These are phyloP conservation scores for Solanum bulbocastanum DNA, from an alignment of 257 asterid genomes.

Conservation along the genomic window DNA sequence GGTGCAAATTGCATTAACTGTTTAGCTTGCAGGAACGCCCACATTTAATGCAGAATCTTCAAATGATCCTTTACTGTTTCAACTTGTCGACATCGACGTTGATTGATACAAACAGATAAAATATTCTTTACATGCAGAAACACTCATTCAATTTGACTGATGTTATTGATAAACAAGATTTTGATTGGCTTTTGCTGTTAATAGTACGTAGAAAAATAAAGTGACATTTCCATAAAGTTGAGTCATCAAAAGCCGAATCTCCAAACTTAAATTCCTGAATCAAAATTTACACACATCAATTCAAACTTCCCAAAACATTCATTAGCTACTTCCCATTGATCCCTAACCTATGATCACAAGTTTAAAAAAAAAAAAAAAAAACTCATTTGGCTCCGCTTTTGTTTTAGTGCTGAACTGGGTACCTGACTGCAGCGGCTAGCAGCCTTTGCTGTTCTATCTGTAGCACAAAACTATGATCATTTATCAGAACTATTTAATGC, in stretches of 20 bases:
- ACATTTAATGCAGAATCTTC: neutral
- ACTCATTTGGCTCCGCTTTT: neutral
- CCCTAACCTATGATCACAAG: neutral
- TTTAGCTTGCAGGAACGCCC: neutral
- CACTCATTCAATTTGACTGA: neutral
- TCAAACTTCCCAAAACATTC: neutral
- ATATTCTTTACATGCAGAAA: conserved; percentile 3
- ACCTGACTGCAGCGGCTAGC: conserved; percentile 70
- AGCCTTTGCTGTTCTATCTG: conserved; percentile 88
- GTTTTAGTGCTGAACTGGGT: conserved; percentile 34
- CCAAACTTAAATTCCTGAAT: conserved; percentile 8
- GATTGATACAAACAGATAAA: neutral
- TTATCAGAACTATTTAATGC: neutral
- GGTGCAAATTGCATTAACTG: neutral
- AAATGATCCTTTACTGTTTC: neutral
- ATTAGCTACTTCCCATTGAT: neutral
- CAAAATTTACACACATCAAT: conserved; percentile 11
- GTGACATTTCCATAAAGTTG: conserved; percentile 7
- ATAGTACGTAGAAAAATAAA: neutral
- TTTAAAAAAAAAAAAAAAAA: neutral
- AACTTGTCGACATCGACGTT: neutral
- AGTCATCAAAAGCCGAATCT: conserved; percentile 12
- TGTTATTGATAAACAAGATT: neutral
- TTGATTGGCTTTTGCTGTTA: neutral
- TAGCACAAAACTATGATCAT: neutral